Conservation (phyloP, 2,329 filamentous ascomycete genomes). For the Aspergillus versicolor region DNA sequence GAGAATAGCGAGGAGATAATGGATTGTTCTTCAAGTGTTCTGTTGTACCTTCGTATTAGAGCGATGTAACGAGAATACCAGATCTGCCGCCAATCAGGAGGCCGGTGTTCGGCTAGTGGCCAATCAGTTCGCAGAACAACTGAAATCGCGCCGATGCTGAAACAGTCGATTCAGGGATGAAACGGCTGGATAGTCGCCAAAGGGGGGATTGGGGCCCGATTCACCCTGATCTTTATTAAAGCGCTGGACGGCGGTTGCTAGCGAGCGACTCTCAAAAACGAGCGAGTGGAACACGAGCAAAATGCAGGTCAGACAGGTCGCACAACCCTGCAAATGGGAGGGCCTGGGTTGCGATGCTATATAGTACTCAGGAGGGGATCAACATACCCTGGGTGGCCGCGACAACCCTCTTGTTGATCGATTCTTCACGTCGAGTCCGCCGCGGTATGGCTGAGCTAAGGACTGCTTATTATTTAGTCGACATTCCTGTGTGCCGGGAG, state of each 20-base stretch:
- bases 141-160: constrained; percentile 3
- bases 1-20: constrained; percentile 6
- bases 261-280: background rate
- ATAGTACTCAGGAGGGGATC: constrained; percentile 4
- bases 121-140: constrained; percentile 1
- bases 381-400: constrained; percentile 6
- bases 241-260: background rate
- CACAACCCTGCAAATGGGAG: background rate
- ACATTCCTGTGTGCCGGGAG: constrained; percentile 6
- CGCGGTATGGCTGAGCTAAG: background rate
- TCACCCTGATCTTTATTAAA: constrained; percentile 4
- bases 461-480: no score
- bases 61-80: constrained; percentile 3
- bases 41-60: background rate
- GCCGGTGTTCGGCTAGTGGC: background rate
- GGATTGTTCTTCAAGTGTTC: constrained; percentile 3
- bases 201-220: constrained; percentile 6
- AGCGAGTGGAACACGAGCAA: constrained; percentile 3
- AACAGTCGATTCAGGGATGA: constrained; percentile 11
- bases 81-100: constrained; percentile 9
- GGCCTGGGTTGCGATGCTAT: background rate
- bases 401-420: constrained; percentile 2
- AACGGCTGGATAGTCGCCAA: constrained; percentile 4
- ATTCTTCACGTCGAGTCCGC: background rate
- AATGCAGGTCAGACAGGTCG: background rate